Conservation (phyloP, 495 filamentous ascomycete genomes). For the Neurospora discreta region DNA sequence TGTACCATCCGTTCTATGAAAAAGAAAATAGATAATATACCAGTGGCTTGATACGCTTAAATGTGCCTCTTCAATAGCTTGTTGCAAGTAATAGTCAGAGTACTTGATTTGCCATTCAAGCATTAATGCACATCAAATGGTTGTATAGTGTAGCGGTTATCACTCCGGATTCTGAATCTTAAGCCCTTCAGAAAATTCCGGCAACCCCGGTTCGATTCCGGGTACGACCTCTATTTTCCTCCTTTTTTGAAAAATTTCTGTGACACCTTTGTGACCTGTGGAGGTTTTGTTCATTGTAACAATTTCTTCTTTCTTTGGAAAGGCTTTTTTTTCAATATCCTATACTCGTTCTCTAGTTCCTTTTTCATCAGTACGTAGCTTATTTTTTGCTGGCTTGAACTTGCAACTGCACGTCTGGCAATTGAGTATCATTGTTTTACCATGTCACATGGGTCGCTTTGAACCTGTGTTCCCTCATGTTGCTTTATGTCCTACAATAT, state of each 20-base stretch:
- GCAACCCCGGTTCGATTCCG: constrained; percentile 25
- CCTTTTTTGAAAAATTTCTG: neutral
- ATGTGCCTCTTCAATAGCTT: neutral
- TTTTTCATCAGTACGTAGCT: neutral
- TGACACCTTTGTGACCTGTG: neutral
- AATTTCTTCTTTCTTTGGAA: neutral
- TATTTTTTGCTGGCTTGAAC: neutral
- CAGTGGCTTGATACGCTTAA: neutral
- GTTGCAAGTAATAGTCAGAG: neutral
- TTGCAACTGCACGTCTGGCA: neutral
- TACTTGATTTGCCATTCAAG: neutral
- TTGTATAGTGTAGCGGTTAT: neutral
- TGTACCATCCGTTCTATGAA: no score
- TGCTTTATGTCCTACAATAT: neutral
- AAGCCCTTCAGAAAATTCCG: constrained; percentile 7
- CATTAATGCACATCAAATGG: neutral
- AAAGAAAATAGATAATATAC: no score
- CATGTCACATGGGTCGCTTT: neutral
- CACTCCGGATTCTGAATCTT: neutral
- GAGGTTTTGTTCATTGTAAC: neutral
- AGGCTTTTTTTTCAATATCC: no score
- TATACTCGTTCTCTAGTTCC: neutral
- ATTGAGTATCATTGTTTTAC: neutral
- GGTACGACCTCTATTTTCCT: constrained; percentile 16
- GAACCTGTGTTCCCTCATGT: neutral